Conservation (phyloP, 2,329 filamentous ascomycete genomes). For the Nakataea oryzae region DNA sequence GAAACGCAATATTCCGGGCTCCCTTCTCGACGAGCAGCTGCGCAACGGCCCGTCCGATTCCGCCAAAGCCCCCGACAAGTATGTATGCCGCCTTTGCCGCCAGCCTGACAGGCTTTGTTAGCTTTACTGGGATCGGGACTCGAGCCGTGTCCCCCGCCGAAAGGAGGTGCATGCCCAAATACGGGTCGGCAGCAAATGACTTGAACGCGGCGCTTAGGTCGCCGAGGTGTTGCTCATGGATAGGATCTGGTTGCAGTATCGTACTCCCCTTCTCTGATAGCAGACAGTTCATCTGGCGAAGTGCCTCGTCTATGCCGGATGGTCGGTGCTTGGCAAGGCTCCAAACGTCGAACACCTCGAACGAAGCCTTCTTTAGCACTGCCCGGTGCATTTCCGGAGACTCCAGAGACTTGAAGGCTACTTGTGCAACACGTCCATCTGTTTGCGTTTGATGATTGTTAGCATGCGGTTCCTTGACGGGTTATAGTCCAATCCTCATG, state of each 20-base stretch:
- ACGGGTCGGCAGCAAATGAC: neutral
- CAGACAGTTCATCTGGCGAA: neutral
- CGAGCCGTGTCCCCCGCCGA: neutral
- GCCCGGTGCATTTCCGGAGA: neutral
- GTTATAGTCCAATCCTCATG: too few species aligned
- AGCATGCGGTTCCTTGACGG: neutral
- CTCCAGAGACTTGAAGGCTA: neutral
- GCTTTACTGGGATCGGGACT: neutral
- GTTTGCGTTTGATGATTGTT: neutral
- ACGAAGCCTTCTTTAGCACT: conserved; percentile 7
- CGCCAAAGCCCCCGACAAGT: conserved; percentile 45
- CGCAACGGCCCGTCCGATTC: conserved; percentile 43
- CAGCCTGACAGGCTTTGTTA: conserved; percentile 1
- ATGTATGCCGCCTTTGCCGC: conserved; percentile 32
- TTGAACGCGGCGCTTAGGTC: conserved; percentile 2
- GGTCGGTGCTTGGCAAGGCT: conserved; percentile 5
- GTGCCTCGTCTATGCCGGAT: conserved; percentile 2
- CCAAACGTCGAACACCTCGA: conserved; percentile 14
- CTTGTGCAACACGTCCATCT: conserved; percentile 9
- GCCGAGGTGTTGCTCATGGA: conserved; percentile 4
- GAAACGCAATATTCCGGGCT: conserved; percentile 38
- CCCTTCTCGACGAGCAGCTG: conserved; percentile 35
- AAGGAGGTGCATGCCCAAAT: neutral
- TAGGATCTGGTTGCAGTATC: conserved; percentile 2
- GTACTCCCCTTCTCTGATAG: neutral